phyloP scores from a whole-genome alignment of 306 rosid genomes.

The Sophora flavescens region DNA sequence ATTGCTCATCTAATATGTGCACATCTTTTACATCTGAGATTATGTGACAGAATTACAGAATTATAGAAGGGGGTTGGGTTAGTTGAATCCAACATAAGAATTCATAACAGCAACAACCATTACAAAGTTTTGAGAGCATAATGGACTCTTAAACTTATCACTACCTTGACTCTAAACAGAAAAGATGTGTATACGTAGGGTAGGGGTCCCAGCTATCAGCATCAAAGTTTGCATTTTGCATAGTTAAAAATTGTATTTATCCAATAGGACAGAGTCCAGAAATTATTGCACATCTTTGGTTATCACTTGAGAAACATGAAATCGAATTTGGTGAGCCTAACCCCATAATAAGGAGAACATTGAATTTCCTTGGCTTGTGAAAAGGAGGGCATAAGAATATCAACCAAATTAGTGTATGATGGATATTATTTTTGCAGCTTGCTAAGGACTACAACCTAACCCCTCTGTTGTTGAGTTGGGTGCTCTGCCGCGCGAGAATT shows the following conservation, averaged over 20 bases:
- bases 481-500: too few species aligned
- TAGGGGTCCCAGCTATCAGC: too few species aligned
- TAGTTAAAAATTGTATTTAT: too few species aligned
- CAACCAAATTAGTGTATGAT: not conserved
- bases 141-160: conserved; percentile 23
- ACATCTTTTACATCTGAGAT: not conserved
- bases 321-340: conserved; percentile 43
- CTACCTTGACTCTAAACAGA: too few species aligned
- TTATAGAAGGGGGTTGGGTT: conserved; percentile 33
- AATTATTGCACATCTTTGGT: too few species aligned
- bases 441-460: not conserved
- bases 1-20: not conserved
- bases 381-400: conserved; percentile 14
- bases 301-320: too few species aligned
- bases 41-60: too few species aligned
- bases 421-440: not conserved
- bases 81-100: conserved; percentile 61
- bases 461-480: conserved; percentile 2
- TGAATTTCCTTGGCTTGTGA: conserved; percentile 31
- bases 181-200: too few species aligned
- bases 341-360: conserved; percentile 4
- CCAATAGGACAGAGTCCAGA: too few species aligned
- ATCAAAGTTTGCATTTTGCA: too few species aligned
- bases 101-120: conserved; percentile 47
- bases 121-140: conserved; percentile 25